phyloP scores from a whole-genome alignment of 169 alveolate genomes.

The Cryptosporidium canis region DNA sequence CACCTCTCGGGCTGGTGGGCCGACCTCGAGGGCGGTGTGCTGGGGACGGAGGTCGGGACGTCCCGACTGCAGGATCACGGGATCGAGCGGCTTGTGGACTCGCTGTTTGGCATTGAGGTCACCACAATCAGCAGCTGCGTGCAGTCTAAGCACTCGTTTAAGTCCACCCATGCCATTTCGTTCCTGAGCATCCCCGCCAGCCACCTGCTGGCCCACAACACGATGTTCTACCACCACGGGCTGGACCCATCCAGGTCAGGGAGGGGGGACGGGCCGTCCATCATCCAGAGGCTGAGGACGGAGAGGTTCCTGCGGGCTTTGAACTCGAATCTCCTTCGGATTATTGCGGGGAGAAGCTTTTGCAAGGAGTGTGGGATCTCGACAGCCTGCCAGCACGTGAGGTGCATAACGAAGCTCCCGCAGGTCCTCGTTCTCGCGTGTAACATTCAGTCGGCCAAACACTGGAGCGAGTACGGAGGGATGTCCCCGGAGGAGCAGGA shows the following conservation, averaged over 20 bases:
- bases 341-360: slow-evolving; percentile 38
- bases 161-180: not conserved
- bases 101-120: slow-evolving; percentile 21
- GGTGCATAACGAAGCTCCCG: slow-evolving; percentile 33
- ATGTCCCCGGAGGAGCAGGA: slow-evolving; percentile 30
- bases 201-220: not conserved
- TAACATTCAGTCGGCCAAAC: not conserved
- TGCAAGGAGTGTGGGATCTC: slow-evolving; percentile 26
- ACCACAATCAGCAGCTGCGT: slow-evolving; percentile 46
- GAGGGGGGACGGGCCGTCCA: not conserved
- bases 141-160: slow-evolving; percentile 13
- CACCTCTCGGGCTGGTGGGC: not conserved
- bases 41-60: no score
- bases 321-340: slow-evolving; percentile 7
- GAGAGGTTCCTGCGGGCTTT: slow-evolving; percentile 17
- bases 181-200: not conserved
- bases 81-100: not conserved
- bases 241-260: not conserved
- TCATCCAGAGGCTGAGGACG: not conserved
- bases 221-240: not conserved
- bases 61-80: not conserved
- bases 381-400: slow-evolving; percentile 61
- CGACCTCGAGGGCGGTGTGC: no score
- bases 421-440: slow-evolving; percentile 14
- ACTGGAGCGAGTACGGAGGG: slow-evolving; percentile 51